Base-by-base conservation (phyloP, 352 stramenopile genomes). In the Saprolegnia diclina region DNA sequence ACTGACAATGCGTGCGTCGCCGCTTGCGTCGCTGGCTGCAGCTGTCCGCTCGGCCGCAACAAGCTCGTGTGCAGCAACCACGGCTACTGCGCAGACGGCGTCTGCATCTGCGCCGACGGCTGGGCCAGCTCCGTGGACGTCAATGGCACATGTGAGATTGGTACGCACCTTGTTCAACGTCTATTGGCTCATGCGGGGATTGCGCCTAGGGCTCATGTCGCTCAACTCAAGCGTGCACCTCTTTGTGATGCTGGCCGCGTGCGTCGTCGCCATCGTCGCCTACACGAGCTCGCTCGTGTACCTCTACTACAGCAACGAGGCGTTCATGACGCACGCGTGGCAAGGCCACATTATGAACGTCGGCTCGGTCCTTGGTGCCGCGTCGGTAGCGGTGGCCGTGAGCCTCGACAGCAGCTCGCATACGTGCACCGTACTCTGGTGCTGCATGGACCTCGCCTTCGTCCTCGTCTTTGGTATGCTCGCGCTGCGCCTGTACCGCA, bases 201-300 rank as follows among this genome's bases (percentile, higher is more conserved):
- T 29, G 9, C 48, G 32, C 16, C 14, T 64, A 64, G 56, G 50
- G 35, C 50, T 22, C 3, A 24, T 50, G 0, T 64, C 56, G 32
- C 56, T 64, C 32, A 64, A 64, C 56, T 19, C 13, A 6, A 64
- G 56, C 56, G 50, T 38, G 32, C 50, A 64, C 56, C 35, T 64
- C 13, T 64, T 64, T 50, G 56, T 64, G 32, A 32, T 64, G 56
- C 46, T 64, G 32, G 37, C 35, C 24, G 21, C 35, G 18, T 64
- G 56, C n/a, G 35, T 64, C 24, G 46, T 32, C 19, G 56, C 18
- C 40, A 18, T 64, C 37, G 24, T 64, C 56, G 56, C 56, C 11
- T 64, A 64, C 56, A 64, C 46, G 18, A 38, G 32, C 16, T 64
- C 56, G 56, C 56, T 64, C 32, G 9, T 64, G 10, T 64, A 64